phyloP scores from a whole-genome alignment of 345 rosid genomes.

The Moricandia arvensis region DNA sequence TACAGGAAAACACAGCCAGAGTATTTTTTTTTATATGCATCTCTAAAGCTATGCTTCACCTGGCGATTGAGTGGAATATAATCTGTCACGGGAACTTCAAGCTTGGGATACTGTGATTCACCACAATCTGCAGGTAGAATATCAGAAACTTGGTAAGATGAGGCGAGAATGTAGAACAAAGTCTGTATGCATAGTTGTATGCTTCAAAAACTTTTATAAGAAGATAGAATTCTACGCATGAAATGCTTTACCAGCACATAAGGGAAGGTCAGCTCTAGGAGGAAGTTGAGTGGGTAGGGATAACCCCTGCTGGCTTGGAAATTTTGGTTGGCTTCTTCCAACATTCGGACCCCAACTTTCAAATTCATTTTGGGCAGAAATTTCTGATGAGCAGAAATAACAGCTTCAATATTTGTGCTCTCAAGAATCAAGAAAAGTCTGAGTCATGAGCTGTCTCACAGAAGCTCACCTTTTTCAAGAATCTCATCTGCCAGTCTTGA shows the following conservation, averaged over 20 bases:
- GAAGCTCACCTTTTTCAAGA: conserved; percentile 69
- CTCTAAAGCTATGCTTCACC: conserved; percentile 17
- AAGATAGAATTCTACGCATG: conserved; percentile 8
- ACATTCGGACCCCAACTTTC: conserved; percentile 22
- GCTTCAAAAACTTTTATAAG: not conserved
- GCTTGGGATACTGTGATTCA: conserved; percentile 68
- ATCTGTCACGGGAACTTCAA: conserved; percentile 69
- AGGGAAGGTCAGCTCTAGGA: conserved; percentile 82
- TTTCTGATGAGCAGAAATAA: conserved; percentile 47
- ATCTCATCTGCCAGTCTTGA: conserved; percentile 75
- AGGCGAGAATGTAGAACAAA: not conserved
- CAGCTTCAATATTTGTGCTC: conserved; percentile 7
- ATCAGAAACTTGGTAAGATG: conserved; percentile 7
- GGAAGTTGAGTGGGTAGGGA: conserved; percentile 91
- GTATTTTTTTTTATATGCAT: conserved; percentile 21
- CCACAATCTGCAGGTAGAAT: conserved; percentile 54
- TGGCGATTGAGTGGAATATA: conserved; percentile 59
- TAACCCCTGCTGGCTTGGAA: conserved; percentile 49
- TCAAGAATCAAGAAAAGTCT: conserved; percentile 2
- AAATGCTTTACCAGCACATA: conserved; percentile 59
- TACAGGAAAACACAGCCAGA: conserved; percentile 4
- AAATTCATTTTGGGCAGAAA: conserved; percentile 44
- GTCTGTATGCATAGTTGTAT: conserved; percentile 1
- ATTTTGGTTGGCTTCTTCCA: conserved; percentile 57
- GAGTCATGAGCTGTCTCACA: conserved; percentile 1